Evolutionary conservation across 352 stramenopile genomes (phyloP).

Genomic region (Hyaloperonospora brassicae): DNA sequence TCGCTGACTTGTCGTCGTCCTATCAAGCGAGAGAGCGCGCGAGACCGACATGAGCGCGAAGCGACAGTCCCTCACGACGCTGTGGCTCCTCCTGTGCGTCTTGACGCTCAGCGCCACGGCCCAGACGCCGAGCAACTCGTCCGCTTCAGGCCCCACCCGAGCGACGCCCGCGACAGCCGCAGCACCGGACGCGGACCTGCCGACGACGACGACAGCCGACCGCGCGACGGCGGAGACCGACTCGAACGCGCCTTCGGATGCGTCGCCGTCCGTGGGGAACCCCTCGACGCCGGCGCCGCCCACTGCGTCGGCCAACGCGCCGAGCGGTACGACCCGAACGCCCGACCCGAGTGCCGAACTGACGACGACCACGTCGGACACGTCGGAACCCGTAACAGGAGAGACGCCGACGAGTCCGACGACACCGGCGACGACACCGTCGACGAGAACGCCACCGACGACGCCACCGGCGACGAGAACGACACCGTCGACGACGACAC

Average conservation of each 20-base stretch:
- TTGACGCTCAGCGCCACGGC: conserved; percentile 14
- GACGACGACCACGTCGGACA: conserved; percentile 11
- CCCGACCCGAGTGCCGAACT: conserved; percentile 1
- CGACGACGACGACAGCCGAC: conserved; percentile 15
- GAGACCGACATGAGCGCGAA: conserved; percentile 16
- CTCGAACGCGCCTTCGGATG: conserved; percentile 16
- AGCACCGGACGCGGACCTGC: conserved; percentile 11
- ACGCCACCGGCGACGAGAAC: conserved; percentile 34
- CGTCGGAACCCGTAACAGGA: conserved; percentile 6
- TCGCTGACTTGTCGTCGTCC: not conserved
- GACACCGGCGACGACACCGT: conserved; percentile 11
- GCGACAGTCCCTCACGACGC: conserved; percentile 6
- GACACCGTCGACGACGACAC: too few relatives aligned
- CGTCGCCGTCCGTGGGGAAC: conserved; percentile 8
- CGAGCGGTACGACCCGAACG: conserved; percentile 10
- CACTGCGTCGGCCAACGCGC: too few relatives aligned
- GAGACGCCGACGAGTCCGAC: too few relatives aligned
- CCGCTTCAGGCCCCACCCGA: conserved; percentile 2
- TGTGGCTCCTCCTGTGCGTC: conserved; percentile 21
- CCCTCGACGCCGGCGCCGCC: not conserved
- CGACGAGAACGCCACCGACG: conserved; percentile 18
- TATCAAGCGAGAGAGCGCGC: not conserved
- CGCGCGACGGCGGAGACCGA: conserved; percentile 10
- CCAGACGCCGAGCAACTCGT: conserved; percentile 22
- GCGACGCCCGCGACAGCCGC: conserved; percentile 1